These are phyloP conservation scores for Kregervanrija fluxuum DNA, from an alignment of 805 yeast species.

Conservation along the genomic window DNA sequence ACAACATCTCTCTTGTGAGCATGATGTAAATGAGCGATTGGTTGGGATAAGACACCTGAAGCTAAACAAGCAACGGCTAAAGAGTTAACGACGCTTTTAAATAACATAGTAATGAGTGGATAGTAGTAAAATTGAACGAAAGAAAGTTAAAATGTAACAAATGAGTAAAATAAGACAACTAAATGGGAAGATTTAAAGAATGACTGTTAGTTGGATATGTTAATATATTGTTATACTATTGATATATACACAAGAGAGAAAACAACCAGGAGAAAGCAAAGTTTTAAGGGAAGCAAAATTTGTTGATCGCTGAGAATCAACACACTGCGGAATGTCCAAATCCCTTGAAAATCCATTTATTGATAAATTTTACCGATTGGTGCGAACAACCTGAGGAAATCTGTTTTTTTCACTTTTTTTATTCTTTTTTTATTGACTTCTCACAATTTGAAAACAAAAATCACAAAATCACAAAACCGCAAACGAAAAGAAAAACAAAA, in stretches of 20 bases:
- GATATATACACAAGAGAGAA: neutral
- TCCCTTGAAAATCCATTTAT: no score
- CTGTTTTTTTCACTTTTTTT: no score
- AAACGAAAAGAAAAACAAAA: no score
- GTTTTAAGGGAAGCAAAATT: neutral
- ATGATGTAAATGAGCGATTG: constrained; percentile 55
- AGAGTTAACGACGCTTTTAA: constrained; percentile 32
- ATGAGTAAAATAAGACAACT: constrained; percentile 17
- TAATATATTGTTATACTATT: neutral
- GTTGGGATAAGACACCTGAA: constrained; percentile 49
- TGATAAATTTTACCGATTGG: no score
- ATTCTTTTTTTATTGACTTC: no score
- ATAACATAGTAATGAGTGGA: constrained; percentile 18
- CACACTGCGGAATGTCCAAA: neutral
- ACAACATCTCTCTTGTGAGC: constrained; percentile 48
- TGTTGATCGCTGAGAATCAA: neutral
- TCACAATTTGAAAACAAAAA: no score
- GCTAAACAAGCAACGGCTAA: constrained; percentile 33
- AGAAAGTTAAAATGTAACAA: constrained; percentile 7
- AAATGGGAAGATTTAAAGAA: constrained; percentile 21
- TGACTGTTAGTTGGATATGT: neutral
- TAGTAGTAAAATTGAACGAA: constrained; percentile 3
- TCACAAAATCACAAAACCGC: no score
- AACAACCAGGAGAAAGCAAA: neutral
- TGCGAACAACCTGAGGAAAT: no score